phyloP scores from a whole-genome alignment of 257 asterid species.

The Ilex asprella region DNA sequence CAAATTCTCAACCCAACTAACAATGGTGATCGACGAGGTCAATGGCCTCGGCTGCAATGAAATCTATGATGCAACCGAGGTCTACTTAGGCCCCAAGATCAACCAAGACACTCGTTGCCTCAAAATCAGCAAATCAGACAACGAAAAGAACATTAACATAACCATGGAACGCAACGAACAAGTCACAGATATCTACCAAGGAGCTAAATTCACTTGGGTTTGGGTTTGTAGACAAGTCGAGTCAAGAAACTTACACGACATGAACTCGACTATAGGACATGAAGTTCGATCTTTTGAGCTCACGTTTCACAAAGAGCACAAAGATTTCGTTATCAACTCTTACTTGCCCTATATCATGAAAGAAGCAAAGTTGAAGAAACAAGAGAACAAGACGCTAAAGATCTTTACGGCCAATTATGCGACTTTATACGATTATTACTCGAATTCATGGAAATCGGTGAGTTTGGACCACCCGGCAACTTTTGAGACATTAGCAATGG shows the following conservation, averaged over 20 bases:
- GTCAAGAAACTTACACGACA: constrained; percentile 6
- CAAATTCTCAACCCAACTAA: not conserved
- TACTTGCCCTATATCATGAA: constrained; percentile 48
- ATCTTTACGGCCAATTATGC: constrained; percentile 20
- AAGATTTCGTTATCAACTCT: constrained; percentile 31
- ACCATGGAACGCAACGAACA: constrained; percentile 43
- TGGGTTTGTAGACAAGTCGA: constrained; percentile 30
- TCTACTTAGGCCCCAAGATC: not conserved
- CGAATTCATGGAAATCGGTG: constrained; percentile 47
- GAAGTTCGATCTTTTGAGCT: constrained; percentile 43
- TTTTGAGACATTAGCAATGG: constrained; percentile 60
- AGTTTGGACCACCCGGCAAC: constrained; percentile 71
- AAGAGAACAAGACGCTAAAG: constrained; percentile 33
- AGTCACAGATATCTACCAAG: constrained; percentile 36
- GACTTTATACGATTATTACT: not conserved
- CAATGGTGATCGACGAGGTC: constrained; percentile 1
- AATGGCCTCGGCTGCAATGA: not conserved
- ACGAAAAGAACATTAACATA: constrained; percentile 28
- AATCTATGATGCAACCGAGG: not conserved
- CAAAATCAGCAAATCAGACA: constrained; percentile 43
- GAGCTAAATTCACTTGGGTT: constrained; percentile 39
- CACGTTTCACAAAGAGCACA: constrained; percentile 29
- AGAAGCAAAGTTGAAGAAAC: constrained; percentile 26
- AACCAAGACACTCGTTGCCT: constrained; percentile 14
- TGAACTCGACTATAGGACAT: constrained; percentile 23